Evolutionary conservation across 306 rosid genomes (phyloP).

Genomic region (Cicer arietinum): DNA sequence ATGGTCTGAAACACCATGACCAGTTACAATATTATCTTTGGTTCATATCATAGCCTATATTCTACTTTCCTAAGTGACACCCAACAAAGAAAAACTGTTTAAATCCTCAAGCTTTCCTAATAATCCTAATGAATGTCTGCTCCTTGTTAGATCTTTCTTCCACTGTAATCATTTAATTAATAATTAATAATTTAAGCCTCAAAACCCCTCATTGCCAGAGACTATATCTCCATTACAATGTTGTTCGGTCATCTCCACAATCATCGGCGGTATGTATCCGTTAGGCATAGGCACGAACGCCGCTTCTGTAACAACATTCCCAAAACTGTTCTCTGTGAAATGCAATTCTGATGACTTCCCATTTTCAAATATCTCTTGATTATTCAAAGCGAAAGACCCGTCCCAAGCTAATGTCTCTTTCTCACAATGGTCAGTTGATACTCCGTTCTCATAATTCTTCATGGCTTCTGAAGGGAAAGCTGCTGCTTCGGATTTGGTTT

Average conservation of each 20-base stretch:
- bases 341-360: constrained; percentile 44
- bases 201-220: constrained; percentile 10
- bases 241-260: constrained; percentile 42
- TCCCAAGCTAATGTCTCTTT: constrained; percentile 46
- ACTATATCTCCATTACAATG: constrained; percentile 38
- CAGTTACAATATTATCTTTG: constrained; percentile 40
- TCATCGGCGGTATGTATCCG: constrained; percentile 31
- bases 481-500: constrained; percentile 34
- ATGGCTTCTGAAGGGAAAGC: constrained; percentile 37
- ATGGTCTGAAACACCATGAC: constrained; percentile 39
- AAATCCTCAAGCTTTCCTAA: constrained; percentile 44
- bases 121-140: constrained; percentile 25
- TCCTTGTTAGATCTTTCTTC: constrained; percentile 42
- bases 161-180: constrained; percentile 28
- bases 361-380: constrained; percentile 36
- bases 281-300: constrained; percentile 10
- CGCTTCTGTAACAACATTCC: constrained; percentile 28
- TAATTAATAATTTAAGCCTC: constrained; percentile 34
- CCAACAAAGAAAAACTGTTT: constrained; percentile 50
- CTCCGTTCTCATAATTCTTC: constrained; percentile 41
- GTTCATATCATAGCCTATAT: constrained; percentile 42
- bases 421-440: constrained; percentile 29
- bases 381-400: constrained; percentile 28
- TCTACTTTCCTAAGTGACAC: constrained; percentile 39
- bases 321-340: constrained; percentile 41